These are phyloP conservation scores for Knoxdaviesia capensis DNA, from an alignment of 2,329 filamentous ascomycete species.

Conservation along the genomic window DNA sequence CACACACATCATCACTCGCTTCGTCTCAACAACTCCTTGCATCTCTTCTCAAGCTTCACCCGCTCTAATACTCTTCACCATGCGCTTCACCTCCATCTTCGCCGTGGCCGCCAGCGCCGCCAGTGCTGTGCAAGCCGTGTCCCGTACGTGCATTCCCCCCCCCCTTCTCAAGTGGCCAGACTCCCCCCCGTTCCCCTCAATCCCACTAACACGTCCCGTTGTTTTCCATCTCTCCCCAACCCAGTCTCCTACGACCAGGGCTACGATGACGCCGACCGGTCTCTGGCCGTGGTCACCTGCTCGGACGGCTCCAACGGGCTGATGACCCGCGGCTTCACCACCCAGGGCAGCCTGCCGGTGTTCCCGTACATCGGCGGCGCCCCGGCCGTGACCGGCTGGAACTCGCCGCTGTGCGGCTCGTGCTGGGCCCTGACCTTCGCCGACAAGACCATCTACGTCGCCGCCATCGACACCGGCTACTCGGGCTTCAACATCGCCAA, in stretches of 20 bases:
- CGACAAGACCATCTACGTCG: constrained; percentile 28
- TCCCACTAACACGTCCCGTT: not conserved
- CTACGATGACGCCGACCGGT: constrained; percentile 41
- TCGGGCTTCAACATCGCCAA: constrained; percentile 36
- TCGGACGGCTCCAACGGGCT: constrained; percentile 49
- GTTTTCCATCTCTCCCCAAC: constrained; percentile 4
- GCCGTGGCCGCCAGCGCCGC: constrained; percentile 17
- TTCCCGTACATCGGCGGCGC: constrained; percentile 37
- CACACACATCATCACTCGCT: not conserved
- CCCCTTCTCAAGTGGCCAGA: not conserved
- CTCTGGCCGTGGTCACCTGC: constrained; percentile 40
- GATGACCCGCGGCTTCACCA: constrained; percentile 36
- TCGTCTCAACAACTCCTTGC: not conserved
- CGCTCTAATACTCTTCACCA: constrained; percentile 10
- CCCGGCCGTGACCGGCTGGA: constrained; percentile 31
- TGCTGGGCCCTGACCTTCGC: constrained; percentile 36
- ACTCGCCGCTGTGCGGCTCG: constrained; percentile 34
- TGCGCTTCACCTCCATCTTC: constrained; percentile 22
- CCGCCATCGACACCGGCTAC: constrained; percentile 31
- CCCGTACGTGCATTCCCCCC: constrained; percentile 9
- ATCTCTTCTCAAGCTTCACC: not conserved
- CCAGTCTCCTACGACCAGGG: constrained; percentile 49
- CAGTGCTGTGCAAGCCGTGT: constrained; percentile 14
- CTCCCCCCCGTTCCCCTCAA: not conserved
- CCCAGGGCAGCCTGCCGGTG: constrained; percentile 25